A percentile compares a stretch with the other conserved stretches of the same genome.
These are phyloP conservation scores for Paulownia fortunei DNA, from an alignment of 257 asterid species.

Conservation along the genomic window DNA sequence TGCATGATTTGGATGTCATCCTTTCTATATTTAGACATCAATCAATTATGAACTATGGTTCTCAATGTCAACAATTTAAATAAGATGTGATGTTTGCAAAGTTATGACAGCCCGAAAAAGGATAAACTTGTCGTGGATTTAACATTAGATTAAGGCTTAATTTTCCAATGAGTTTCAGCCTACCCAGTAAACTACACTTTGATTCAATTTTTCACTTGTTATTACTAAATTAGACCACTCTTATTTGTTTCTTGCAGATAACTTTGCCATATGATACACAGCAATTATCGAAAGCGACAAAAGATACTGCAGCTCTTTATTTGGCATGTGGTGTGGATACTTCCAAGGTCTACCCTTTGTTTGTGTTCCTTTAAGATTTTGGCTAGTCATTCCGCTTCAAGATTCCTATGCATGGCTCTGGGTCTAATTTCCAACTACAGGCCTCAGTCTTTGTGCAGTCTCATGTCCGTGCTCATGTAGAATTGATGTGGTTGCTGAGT, in stretches of 20 bases:
- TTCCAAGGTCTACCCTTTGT: slow-evolving; percentile 63
- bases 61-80: not conserved
- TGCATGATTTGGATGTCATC: slow-evolving; percentile 12
- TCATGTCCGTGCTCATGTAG: slow-evolving; percentile 94
- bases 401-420: slow-evolving; percentile 23
- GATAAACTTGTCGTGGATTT: slow-evolving; percentile 19
- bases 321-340: slow-evolving; percentile 96
- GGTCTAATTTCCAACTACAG: slow-evolving; percentile 51
- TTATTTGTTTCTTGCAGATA: slow-evolving; percentile 58
- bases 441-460: slow-evolving; percentile 99
- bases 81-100: slow-evolving; percentile 11
- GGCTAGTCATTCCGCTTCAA: not conserved
- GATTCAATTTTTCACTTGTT: not conserved
- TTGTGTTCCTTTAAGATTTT: slow-evolving; percentile 21
- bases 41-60: slow-evolving; percentile 3
- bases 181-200: slow-evolving; percentile 3
- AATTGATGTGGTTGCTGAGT: slow-evolving; percentile 95
- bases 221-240: not conserved
- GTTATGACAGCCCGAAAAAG: not conserved
- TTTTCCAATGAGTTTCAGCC: slow-evolving; percentile 19
- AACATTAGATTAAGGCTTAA: slow-evolving; percentile 18
- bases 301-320: slow-evolving; percentile 95
- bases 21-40: slow-evolving; percentile 11
- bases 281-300: slow-evolving; percentile 79
- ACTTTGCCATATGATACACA: slow-evolving; percentile 85